Evolutionary conservation across 164 flowering plant species (phyloP), one percentile per base, ranked within the genome.

Genomic region (Echeveria elegans): DNA sequence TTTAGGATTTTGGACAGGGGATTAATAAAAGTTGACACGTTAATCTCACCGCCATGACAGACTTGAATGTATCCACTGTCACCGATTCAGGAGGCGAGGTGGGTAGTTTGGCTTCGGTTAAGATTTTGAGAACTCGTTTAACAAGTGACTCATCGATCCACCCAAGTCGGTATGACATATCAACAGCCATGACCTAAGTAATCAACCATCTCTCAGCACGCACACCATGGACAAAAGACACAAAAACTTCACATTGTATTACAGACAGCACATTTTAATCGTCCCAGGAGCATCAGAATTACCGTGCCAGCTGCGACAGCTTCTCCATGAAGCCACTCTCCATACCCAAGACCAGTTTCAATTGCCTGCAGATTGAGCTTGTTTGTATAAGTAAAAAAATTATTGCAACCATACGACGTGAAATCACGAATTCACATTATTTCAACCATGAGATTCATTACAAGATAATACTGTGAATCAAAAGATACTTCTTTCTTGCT

Each of bases 251-350:
- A 9, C 26, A 31, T 5, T 7, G 47, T 12, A 43, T 43, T 11
- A 43, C 19, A 16, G 15, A 43, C 18, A 43, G n/a, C n/a, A 43
- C 19, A 11, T 56, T 56, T 56, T 23, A 0, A 56, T 26, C 6
- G 0, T 56, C 61, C 19, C 4, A 56, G 21, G 37, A 19, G 5
- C 26, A 23, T 23, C 6, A 14, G 38, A 34, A 34, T 43, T 86
- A 95, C 99, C 80, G 72, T 95, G 79, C 99, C 99, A 79, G 89
- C 92, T 65, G 97, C 94, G 72, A 95, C 98, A 69, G 98, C 99
- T 80, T 95, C 99, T 68, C 99, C 99, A 77, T 95, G 99, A 62
- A 95, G 87, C 99, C 99, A 95, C 72, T 88, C 70, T 40, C 99
- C 99, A 79, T 95, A 95, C 32, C 99, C 99, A 70, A 80, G 62